Conservation (phyloP, 768 basidiomycete genomes). For the Melanogaster broomeanus region DNA sequence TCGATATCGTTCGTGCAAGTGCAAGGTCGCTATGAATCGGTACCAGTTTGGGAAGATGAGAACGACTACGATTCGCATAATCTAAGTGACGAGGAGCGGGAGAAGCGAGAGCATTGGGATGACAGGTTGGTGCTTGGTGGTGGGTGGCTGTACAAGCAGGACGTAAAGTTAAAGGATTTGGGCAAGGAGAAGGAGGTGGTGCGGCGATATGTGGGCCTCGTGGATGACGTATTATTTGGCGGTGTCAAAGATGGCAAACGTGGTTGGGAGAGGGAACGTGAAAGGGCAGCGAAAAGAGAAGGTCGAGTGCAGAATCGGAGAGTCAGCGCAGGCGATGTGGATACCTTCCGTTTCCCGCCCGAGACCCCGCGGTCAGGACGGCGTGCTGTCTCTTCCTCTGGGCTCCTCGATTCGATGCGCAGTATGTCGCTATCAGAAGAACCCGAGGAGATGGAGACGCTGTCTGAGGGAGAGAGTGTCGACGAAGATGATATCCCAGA, state of each 20-base stretch:
- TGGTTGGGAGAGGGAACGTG: slow-evolving; percentile 50
- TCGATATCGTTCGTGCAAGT: slow-evolving; percentile 73
- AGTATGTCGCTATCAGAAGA: slow-evolving; percentile 54
- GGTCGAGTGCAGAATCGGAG: slow-evolving; percentile 38
- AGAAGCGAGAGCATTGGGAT: slow-evolving; percentile 78
- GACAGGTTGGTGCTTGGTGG: slow-evolving; percentile 77
- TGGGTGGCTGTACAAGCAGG: slow-evolving; percentile 80
- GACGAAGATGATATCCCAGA: slow-evolving; percentile 74
- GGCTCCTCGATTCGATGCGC: slow-evolving; percentile 55
- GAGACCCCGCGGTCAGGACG: slow-evolving; percentile 30
- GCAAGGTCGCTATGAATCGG: slow-evolving; percentile 58
- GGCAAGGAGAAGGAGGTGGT: slow-evolving; percentile 59
- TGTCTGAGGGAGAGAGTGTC: slow-evolving; percentile 44
- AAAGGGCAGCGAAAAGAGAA: slow-evolving; percentile 47
- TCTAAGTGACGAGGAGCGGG: slow-evolving; percentile 48
- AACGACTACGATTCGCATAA: slow-evolving; percentile 44
- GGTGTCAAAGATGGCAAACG: slow-evolving; percentile 49
- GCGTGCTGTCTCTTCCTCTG: slow-evolving; percentile 58
- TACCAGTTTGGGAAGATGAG: slow-evolving; percentile 85
- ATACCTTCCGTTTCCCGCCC: slow-evolving; percentile 22
- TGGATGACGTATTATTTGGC: slow-evolving; percentile 78
- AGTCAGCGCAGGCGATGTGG: slow-evolving; percentile 31
- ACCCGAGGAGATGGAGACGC: slow-evolving; percentile 53
- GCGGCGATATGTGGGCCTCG: slow-evolving; percentile 66
- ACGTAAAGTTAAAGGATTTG: slow-evolving; percentile 55